Evolutionary conservation across 345 rosid species (phyloP).

Genomic region (Crucihimalaya himalaica): DNA sequence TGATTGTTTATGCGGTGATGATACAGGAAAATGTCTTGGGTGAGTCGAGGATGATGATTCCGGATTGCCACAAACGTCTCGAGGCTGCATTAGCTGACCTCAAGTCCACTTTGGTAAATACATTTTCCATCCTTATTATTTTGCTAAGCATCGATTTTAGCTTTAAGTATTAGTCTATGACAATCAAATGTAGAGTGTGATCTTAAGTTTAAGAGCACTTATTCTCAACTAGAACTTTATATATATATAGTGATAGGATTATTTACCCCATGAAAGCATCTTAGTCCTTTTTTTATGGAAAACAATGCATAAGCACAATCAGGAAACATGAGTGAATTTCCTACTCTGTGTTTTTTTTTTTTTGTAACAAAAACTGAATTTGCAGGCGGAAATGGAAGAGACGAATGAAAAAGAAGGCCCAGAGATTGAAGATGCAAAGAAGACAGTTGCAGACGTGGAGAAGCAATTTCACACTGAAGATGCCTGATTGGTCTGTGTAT

Average conservation of each 20-base stretch:
- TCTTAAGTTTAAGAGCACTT: slow-evolving; percentile 1
- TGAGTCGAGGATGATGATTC: slow-evolving; percentile 98
- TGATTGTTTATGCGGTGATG: slow-evolving; percentile 15
- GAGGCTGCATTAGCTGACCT: slow-evolving; percentile 79
- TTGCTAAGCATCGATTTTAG: background rate
- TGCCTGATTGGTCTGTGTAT: slow-evolving; percentile 44
- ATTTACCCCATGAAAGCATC: background rate
- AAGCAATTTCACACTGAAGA: slow-evolving; percentile 58
- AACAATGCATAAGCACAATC: background rate
- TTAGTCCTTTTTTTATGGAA: background rate
- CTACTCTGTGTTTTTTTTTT: slow-evolving; percentile 1
- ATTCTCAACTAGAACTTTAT: background rate
- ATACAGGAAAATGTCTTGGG: slow-evolving; percentile 91
- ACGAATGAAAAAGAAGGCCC: slow-evolving; percentile 54
- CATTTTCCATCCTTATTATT: background rate
- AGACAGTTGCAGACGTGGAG: slow-evolving; percentile 61
- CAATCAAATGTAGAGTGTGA: background rate
- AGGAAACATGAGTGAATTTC: background rate
- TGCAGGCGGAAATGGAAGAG: slow-evolving; percentile 69
- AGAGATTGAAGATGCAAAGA: slow-evolving; percentile 68
- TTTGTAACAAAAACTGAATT: slow-evolving; percentile 2
- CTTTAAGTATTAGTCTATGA: background rate
- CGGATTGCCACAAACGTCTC: slow-evolving; percentile 84
- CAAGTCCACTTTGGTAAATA: slow-evolving; percentile 69
- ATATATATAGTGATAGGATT: slow-evolving; percentile 3